phyloP scores from a whole-genome alignment of 2,329 filamentous ascomycete species.

The Beauveria scarabaeidicola region DNA sequence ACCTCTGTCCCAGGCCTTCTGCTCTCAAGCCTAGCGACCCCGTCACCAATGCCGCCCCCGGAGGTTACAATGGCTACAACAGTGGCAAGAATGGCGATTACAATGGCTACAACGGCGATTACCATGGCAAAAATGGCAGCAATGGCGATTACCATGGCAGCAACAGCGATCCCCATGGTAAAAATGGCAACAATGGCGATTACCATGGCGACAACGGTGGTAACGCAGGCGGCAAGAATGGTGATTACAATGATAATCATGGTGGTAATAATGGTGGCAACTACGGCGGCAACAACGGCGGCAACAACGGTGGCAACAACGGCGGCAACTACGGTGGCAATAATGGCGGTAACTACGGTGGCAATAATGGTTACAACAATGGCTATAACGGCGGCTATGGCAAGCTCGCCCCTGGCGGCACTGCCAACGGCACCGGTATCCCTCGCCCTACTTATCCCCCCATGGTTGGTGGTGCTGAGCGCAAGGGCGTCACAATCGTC shows the following conservation, averaged over 20 bases:
- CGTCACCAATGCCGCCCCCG: constrained; percentile 11
- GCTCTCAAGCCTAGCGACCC: constrained; percentile 13
- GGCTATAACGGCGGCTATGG: not conserved
- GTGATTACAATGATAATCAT: not conserved
- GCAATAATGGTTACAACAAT: not conserved
- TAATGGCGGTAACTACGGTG: not conserved
- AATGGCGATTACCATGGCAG: not conserved
- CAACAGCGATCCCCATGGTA: not conserved
- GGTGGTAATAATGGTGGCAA: not conserved
- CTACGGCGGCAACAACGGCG: not conserved
- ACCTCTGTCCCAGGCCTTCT: constrained; percentile 13
- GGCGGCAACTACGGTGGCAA: not conserved
- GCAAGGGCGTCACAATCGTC: constrained; percentile 15
- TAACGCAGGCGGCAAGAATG: not conserved
- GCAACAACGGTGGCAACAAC: not conserved
- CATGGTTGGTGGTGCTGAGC: constrained; percentile 16
- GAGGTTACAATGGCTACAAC: not conserved
- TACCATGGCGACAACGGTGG: not conserved
- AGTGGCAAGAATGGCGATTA: not conserved
- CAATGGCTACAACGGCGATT: not conserved
- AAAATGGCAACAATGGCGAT: not conserved
- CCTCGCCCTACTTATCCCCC: constrained; percentile 8
- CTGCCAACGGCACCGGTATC: not conserved
- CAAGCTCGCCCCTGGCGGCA: constrained; percentile 4
- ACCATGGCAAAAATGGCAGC: too few relatives aligned